Conservation (phyloP, 768 basidiomycete species). For the Mycena rebaudengoi region DNA sequence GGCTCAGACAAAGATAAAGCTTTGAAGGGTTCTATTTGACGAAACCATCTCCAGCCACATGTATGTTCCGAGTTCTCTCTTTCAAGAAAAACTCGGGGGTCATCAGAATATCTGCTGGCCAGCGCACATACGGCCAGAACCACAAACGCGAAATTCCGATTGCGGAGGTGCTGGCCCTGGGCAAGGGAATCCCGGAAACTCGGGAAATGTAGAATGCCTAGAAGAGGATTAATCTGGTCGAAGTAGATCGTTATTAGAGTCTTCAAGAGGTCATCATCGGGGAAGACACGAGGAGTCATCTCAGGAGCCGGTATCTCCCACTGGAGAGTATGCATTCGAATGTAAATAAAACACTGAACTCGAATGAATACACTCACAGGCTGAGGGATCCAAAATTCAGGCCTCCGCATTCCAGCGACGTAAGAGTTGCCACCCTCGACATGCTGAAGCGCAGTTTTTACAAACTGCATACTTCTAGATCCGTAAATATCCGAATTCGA, state of each 20-base stretch:
- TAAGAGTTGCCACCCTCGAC: neutral
- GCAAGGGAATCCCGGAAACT: slow-evolving; percentile 59
- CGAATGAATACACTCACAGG: slow-evolving; percentile 4
- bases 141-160: slow-evolving; percentile 60
- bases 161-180: slow-evolving; percentile 55
- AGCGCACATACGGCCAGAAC: slow-evolving; percentile 75
- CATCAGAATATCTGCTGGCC: slow-evolving; percentile 64
- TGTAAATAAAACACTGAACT: neutral
- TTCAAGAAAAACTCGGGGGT: slow-evolving; percentile 44
- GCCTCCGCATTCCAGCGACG: slow-evolving; percentile 15
- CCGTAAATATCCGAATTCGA: too few species aligned
- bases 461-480: slow-evolving; percentile 11
- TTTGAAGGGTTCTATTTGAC: slow-evolving; percentile 72
- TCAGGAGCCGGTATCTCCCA: slow-evolving; percentile 39
- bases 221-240: slow-evolving; percentile 51
- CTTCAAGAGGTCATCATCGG: slow-evolving; percentile 50
- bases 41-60: slow-evolving; percentile 68
- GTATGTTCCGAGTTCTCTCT: slow-evolving; percentile 49
- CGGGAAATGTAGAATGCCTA: slow-evolving; percentile 73
- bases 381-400: slow-evolving; percentile 26
- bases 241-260: slow-evolving; percentile 60
- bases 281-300: slow-evolving; percentile 45
- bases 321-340: slow-evolving; percentile 32
- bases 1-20: neutral
- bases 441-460: slow-evolving; percentile 9